phyloP scores from a whole-genome alignment of 371 early-diverging fungal species.

The Dentiscutata heterogama region DNA sequence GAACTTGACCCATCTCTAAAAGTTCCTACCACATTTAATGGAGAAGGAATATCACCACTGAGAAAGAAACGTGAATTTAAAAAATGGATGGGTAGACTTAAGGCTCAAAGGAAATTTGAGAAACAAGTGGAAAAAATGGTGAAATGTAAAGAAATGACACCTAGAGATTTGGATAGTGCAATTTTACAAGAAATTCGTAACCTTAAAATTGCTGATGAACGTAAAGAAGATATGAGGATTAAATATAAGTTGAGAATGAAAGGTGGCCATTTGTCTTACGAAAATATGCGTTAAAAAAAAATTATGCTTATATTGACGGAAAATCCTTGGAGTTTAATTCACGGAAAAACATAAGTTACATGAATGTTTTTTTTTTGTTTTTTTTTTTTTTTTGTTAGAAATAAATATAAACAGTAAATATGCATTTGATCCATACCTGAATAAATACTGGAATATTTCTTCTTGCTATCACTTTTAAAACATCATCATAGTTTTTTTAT shows the following conservation, averaged over 20 bases:
- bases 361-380: no score
- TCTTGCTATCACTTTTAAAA: no score
- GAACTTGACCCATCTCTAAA: slow-evolving; percentile 45
- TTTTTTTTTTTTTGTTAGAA: no score
- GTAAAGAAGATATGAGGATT: neutral
- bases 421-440: no score
- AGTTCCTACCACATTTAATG: slow-evolving; percentile 11
- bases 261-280: slow-evolving; percentile 39
- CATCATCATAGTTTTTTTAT: no score
- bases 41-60: slow-evolving; percentile 11
- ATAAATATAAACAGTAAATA: no score
- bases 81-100: neutral
- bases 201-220: neutral
- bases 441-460: no score
- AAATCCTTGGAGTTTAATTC: no score
- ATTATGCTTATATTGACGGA: no score
- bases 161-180: slow-evolving; percentile 29
- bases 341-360: no score
- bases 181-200: slow-evolving; percentile 10
- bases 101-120: slow-evolving; percentile 25
- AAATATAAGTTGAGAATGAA: slow-evolving; percentile 31
- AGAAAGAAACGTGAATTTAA: neutral
- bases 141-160: slow-evolving; percentile 34
- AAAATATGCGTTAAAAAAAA: slow-evolving; percentile 7
- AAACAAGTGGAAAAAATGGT: slow-evolving; percentile 34